Base-by-base conservation (phyloP, 495 filamentous ascomycete genomes). In the Ascobolus immersus region DNA sequence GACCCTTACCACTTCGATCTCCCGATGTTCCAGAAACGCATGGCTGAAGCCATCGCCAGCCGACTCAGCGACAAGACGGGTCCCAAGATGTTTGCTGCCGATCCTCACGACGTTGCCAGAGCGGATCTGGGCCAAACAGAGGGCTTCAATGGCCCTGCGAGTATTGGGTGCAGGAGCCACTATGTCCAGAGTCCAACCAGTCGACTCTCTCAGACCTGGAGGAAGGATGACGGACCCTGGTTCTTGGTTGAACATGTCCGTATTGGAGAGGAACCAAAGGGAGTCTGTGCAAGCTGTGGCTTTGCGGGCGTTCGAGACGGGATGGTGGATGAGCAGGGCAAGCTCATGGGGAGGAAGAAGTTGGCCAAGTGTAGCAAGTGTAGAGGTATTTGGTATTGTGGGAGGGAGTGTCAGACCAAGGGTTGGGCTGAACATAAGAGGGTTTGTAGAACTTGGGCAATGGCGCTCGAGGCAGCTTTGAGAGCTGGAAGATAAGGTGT, bases 221-320 rank as follows among this genome's bases (percentile, higher is more conserved):
- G 25, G 25, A 17, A 35, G 29, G 14, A 11, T 14, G 9, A 17
- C 25, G 7, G 32, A 4, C 20, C 32, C 11, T 20, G 12, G 1
- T 11, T 19, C 3, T 4, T 34, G 15, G 32, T 8, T 5, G 13
- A 25, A 23, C 32, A 34, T 13, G 11, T 10, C 24, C 21, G 38
- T 15, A 30, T 25, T 14, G 26, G 21, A 12, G 26, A 21, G 7
- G 10, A n/a, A 21, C 36, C 39, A 3, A 35, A 26, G 1, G 21
- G 15, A 8, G n/a, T 39, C 13, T 42, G 36, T 19, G 27, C 31
- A 8, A 32, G 35, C 22, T 42, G 40, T 36, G 40, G 37, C 9
- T 35, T 32, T 12, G 32, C 40, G n/a, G n/a, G n/a, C n/a, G n/a
- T n/a, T n/a, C n/a, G n/a, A n/a, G n/a, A n/a, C n/a, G n/a, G n/a